Evolutionary conservation across 1,284 basidiomycete genomes (phyloP).

Genomic region (Mycena citricolor): DNA sequence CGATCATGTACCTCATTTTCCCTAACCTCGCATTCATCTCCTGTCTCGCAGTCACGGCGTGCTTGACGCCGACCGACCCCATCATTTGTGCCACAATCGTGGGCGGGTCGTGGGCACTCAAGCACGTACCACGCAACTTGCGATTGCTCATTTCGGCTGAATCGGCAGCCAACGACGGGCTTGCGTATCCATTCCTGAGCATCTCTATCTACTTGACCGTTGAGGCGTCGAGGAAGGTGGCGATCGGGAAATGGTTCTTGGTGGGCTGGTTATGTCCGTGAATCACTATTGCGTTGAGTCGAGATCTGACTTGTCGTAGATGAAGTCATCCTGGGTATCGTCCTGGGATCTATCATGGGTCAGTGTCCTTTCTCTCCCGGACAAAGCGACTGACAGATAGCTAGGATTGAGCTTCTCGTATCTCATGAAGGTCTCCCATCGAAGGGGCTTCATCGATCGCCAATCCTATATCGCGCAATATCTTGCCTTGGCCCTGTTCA

Average conservation of each 20-base stretch:
- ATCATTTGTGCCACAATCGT: slow-evolving; percentile 69
- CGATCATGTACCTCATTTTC: slow-evolving; percentile 65
- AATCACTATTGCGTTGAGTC: slow-evolving; percentile 2
- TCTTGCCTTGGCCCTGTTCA: slow-evolving; percentile 80
- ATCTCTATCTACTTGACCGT: slow-evolving; percentile 86
- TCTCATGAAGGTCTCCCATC: slow-evolving; percentile 81
- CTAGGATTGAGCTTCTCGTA: slow-evolving; percentile 75
- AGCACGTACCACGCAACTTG: slow-evolving; percentile 84
- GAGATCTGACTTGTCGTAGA: no score
- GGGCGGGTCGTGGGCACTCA: slow-evolving; percentile 86
- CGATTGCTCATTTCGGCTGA: slow-evolving; percentile 88
- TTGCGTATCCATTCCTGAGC: slow-evolving; percentile 91
- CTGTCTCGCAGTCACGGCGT: slow-evolving; percentile 84
- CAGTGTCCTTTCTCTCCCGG: slow-evolving; percentile 10
- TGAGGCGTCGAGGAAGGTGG: slow-evolving; percentile 61
- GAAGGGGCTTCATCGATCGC: slow-evolving; percentile 78
- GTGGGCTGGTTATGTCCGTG: slow-evolving; percentile 75
- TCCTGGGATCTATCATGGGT: slow-evolving; percentile 79
- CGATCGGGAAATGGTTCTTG: slow-evolving; percentile 78
- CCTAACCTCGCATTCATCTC: slow-evolving; percentile 70
- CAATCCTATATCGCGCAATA: slow-evolving; percentile 93
- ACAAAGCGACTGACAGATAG: neutral
- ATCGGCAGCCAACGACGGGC: slow-evolving; percentile 76
- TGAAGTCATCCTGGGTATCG: slow-evolving; percentile 80
- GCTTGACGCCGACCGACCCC: slow-evolving; percentile 93